Conservation (phyloP, 148 eudicot species). For the Diospyros lotus region DNA sequence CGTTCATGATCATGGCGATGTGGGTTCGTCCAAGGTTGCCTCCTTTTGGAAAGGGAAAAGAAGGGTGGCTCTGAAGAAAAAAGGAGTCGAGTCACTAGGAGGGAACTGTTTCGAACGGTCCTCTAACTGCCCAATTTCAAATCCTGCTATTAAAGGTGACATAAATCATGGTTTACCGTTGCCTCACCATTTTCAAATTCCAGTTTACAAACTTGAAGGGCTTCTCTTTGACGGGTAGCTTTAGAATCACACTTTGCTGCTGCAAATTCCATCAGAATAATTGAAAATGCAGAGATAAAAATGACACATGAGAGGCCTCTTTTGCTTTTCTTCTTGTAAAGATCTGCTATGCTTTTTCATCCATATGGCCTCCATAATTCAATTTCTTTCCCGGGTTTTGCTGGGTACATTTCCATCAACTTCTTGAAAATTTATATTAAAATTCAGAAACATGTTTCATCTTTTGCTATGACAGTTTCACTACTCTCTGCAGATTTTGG, state of each 20-base stretch:
- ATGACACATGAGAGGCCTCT: conserved; percentile 32
- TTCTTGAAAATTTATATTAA: neutral
- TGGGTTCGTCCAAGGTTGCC: conserved; percentile 1
- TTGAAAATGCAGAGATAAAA: conserved; percentile 21
- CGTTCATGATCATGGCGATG: neutral
- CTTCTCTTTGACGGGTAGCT: conserved; percentile 9
- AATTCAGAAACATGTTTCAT: neutral
- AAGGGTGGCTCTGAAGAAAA: conserved; percentile 22
- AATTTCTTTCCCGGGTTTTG: conserved; percentile 8
- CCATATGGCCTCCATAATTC: neutral
- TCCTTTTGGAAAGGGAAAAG: conserved; percentile 40
- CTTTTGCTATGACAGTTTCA: neutral
- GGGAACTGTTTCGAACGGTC: conserved; percentile 52
- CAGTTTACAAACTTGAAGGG: conserved; percentile 13
- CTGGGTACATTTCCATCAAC: too few relatives aligned
- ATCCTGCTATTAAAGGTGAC: conserved; percentile 40
- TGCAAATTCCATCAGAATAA: conserved; percentile 7
- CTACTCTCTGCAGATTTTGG: neutral
- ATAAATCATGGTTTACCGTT: conserved; percentile 23
- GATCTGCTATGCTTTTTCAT: conserved; percentile 5
- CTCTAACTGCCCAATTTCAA: conserved; percentile 24
- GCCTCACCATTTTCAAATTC: conserved; percentile 25
- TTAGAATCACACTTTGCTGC: conserved; percentile 18
- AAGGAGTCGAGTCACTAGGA: conserved; percentile 22
- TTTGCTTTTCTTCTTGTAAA: conserved; percentile 20